A percentile compares a stretch with the other conserved stretches of the same genome.
These are phyloP conservation scores for Biancaea sappan DNA, from an alignment of 306 rosid species.

Conservation along the genomic window DNA sequence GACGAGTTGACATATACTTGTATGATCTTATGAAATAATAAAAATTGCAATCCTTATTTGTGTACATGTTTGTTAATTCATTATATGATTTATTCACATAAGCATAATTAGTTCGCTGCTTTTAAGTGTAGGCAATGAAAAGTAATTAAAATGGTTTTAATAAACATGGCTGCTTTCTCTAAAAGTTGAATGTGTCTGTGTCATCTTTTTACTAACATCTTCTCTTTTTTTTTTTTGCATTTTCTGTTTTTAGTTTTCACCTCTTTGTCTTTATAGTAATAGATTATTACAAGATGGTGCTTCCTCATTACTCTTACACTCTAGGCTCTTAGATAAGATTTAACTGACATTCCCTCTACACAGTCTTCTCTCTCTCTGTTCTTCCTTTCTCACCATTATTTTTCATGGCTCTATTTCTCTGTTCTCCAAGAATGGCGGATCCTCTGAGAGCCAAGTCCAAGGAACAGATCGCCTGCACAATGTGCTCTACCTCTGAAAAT, in stretches of 20 bases:
- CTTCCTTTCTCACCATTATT: not conserved
- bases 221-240: too few species aligned
- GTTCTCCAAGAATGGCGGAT: conserved; percentile 34
- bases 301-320: not conserved
- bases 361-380: not conserved
- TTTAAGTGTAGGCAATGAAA: too few species aligned
- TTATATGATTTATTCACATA: too few species aligned
- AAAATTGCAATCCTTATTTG: too few species aligned
- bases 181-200: conserved; percentile 52
- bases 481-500: conserved; percentile 66
- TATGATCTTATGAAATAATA: too few species aligned
- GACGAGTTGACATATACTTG: too few species aligned
- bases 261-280: too few species aligned
- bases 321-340: not conserved
- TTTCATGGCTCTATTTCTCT: conserved; percentile 3
- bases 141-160: too few species aligned
- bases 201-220: not conserved
- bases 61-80: too few species aligned
- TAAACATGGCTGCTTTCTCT: conserved; percentile 30
- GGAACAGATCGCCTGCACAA: conserved; percentile 80
- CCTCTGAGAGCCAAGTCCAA: conserved; percentile 40
- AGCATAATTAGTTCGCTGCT: too few species aligned
- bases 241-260: not conserved
- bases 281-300: too few species aligned
- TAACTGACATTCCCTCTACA: not conserved